Evolutionary conservation across 257 asterid genomes (phyloP), one percentile per base, ranked within the genome.

Genomic region (Capsicum rhomboideum): DNA sequence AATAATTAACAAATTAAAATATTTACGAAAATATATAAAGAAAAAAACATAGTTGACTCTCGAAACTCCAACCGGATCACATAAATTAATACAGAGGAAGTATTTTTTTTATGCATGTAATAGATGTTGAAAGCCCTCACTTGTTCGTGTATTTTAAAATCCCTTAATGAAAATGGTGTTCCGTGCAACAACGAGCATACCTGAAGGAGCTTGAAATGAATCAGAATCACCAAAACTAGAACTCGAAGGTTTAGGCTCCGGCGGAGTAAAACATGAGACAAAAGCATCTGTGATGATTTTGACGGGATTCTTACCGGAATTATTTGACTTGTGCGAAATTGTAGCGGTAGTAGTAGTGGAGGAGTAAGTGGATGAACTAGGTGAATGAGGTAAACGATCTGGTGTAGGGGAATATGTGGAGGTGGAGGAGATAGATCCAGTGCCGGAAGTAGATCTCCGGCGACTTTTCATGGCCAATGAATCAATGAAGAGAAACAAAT

Each of bases 221-320:
- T 53, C 66, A 31, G 92, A 91, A 84, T 89, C 90, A 63, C 77
- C 89, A 52, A 68, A 87, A 80, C 83, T 83, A 82, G 83, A 80
- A 80, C 63, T 84, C 0, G 91, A 89, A 80, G 54, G 78, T 13
- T 84, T 82, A 13, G 91, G 87, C 17, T 89, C 93, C 0, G 98
- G 97, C 0, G 97, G 95, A n/a, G 94, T 83, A 83, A 95, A 93
- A 66, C 99, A 95, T 20, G 91, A 79, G 10, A 86, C 74, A 77
- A 95, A 89, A 79, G 90, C 93, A 46, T 87, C 94, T 23, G 91
- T 93, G 56, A 90, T 92, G 89, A 63, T 56, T 84, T 68, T 84
- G 86, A 87, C 87, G 29, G 87, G 81, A 52, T 85, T 88, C 54
- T 53, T 66, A 34, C 90, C 55, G 71, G 90, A 54, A 40, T 2